phyloP scores from a whole-genome alignment of 805 yeast species.

The Yamadazyma paraphyllophila region DNA sequence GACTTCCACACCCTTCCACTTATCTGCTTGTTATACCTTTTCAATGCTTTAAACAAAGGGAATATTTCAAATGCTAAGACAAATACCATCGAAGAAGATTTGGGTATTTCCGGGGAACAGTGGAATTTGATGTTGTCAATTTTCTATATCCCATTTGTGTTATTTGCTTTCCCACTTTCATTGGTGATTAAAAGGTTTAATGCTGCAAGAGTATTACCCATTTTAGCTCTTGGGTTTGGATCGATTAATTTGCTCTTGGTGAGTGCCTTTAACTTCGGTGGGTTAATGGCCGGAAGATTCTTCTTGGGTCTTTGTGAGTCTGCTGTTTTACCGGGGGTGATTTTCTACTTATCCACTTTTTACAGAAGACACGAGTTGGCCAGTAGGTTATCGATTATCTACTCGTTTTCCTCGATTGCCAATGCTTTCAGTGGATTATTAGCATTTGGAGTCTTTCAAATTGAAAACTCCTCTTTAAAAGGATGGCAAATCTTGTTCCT shows the following conservation, averaged over 20 bases:
- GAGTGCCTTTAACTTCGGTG: slow-evolving; percentile 41
- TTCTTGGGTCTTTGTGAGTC: slow-evolving; percentile 37
- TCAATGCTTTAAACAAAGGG: slow-evolving; percentile 49
- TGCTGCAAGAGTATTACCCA: slow-evolving; percentile 45
- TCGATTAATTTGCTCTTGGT: slow-evolving; percentile 32
- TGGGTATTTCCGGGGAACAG: slow-evolving; percentile 39
- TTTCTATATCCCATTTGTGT: slow-evolving; percentile 45
- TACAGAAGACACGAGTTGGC: slow-evolving; percentile 39
- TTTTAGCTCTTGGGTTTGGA: slow-evolving; percentile 46
- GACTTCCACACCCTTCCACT: slow-evolving; percentile 45
- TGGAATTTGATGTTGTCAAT: slow-evolving; percentile 48
- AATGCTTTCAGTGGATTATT: slow-evolving; percentile 40
- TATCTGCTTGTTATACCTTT: slow-evolving; percentile 45
- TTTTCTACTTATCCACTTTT: slow-evolving; percentile 35
- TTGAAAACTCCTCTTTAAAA: slow-evolving; percentile 29
- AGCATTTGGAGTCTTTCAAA: slow-evolving; percentile 37
- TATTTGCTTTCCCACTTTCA: slow-evolving; percentile 44
- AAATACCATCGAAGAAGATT: slow-evolving; percentile 41
- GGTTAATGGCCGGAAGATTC: slow-evolving; percentile 33
- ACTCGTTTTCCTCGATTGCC: slow-evolving; percentile 33
- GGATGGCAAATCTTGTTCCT: slow-evolving; percentile 52
- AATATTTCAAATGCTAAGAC: slow-evolving; percentile 52
- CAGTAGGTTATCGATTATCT: slow-evolving; percentile 33
- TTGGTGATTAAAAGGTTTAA: slow-evolving; percentile 39
- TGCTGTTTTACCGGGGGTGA: slow-evolving; percentile 40